Percentiles rank a stretch among this genome's conserved stretches.
phyloP scores from a whole-genome alignment of 1,284 basidiomycete genomes.

The Malassezia obtusa region DNA sequence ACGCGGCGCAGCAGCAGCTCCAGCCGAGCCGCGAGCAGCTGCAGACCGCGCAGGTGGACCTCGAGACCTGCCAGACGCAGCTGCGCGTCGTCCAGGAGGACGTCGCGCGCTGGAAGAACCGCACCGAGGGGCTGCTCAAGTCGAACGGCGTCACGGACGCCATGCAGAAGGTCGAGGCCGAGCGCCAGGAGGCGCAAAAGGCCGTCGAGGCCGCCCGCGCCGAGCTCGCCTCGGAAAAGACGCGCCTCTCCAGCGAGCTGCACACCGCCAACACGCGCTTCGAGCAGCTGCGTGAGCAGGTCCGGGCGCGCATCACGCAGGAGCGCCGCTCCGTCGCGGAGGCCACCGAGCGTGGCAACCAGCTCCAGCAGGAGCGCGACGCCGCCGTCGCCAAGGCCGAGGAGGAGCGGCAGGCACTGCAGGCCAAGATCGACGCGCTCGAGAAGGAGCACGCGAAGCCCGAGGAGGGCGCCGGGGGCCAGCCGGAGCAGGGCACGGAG shows the following conservation, averaged over 20 bases:
- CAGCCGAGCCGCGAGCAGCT: constrained; percentile 67
- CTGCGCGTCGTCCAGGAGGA: constrained; percentile 67
- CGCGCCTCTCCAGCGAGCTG: constrained; percentile 18
- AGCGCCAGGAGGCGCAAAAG: constrained; percentile 27
- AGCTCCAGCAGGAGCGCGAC: constrained; percentile 48
- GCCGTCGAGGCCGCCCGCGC: constrained; percentile 22
- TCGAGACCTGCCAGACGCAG: constrained; percentile 62
- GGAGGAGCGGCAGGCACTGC: constrained; percentile 21
- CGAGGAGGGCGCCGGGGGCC: background rate
- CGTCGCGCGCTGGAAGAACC: constrained; percentile 71
- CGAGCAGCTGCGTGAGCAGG: constrained; percentile 37
- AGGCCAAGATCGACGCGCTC: constrained; percentile 31
- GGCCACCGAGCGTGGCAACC: constrained; percentile 48
- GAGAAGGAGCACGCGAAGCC: constrained; percentile 13
- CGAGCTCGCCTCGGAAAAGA: constrained; percentile 17
- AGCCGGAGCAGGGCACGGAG: constrained; percentile 23
- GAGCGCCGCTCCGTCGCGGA: constrained; percentile 35
- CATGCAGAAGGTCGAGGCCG: constrained; percentile 39
- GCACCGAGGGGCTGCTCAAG: constrained; percentile 67
- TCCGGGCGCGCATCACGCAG: constrained; percentile 27
- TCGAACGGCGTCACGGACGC: constrained; percentile 73
- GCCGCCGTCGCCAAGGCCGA: constrained; percentile 19
- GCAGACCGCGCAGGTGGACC: constrained; percentile 61
- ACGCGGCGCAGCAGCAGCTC: constrained; percentile 55
- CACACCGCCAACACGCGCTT: constrained; percentile 28